A percentile compares a stretch with the other conserved stretches of the same genome.
Conservation (phyloP, 768 basidiomycete species). For the Russula brevipes region DNA sequence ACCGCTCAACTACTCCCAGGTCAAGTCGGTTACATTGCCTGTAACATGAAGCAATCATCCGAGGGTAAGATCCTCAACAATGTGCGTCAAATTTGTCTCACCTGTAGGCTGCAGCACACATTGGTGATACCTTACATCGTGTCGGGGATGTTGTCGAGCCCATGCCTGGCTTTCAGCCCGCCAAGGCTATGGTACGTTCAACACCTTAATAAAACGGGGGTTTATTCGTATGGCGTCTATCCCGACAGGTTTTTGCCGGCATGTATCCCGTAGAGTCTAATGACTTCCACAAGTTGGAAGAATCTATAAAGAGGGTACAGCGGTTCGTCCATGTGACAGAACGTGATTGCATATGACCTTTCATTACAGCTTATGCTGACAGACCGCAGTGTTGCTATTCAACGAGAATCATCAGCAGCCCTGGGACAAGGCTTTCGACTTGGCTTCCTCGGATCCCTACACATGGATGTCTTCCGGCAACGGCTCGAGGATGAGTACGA, state of each 20-base stretch:
- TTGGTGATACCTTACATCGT: conserved; percentile 89
- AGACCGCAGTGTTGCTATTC: conserved; percentile 84
- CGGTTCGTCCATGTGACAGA: conserved; percentile 18
- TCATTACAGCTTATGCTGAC: conserved; percentile 65
- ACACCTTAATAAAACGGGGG: not conserved
- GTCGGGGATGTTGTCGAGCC: conserved; percentile 70
- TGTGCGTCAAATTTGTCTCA: conserved; percentile 1
- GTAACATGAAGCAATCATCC: conserved; percentile 96
- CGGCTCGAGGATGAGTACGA: conserved; percentile 95
- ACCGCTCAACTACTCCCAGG: conserved; percentile 63
- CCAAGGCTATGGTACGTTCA: conserved; percentile 80
- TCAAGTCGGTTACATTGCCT: conserved; percentile 85
- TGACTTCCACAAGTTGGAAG: conserved; percentile 92
- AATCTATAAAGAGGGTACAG: conserved; percentile 84
- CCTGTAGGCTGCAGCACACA: conserved; percentile 55
- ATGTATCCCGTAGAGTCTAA: conserved; percentile 88
- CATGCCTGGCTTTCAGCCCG: conserved; percentile 85
- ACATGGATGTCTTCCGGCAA: conserved; percentile 96
- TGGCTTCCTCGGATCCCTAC: conserved; percentile 91
- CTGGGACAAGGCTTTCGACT: conserved; percentile 93
- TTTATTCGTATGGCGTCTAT: not conserved
- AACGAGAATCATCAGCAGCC: conserved; percentile 89
- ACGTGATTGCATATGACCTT: conserved; percentile 9
- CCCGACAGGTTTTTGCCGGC: conserved; percentile 79
- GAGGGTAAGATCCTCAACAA: conserved; percentile 54